These are phyloP conservation scores for Colletotrichum tofieldiae DNA, from an alignment of 2,329 filamentous ascomycete species.

Conservation along the genomic window DNA sequence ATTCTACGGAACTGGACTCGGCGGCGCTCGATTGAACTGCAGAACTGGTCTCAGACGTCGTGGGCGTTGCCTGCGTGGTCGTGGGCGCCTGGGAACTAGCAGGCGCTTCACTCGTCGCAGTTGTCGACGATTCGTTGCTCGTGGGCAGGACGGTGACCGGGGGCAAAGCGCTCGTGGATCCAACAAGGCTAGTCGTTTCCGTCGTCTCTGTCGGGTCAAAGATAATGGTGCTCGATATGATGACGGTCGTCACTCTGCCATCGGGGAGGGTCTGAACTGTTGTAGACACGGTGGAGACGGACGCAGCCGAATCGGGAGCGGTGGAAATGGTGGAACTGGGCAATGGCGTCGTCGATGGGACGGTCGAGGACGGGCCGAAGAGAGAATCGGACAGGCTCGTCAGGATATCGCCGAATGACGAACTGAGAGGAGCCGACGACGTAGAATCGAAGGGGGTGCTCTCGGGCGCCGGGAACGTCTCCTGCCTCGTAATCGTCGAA, in stretches of 20 bases:
- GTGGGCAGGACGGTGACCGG: conserved; percentile 43
- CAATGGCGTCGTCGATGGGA: conserved; percentile 9
- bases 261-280: conserved; percentile 41
- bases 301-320: conserved; percentile 20
- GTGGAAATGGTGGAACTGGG: conserved; percentile 20
- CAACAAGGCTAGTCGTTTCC: conserved; percentile 30
- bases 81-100: conserved; percentile 8
- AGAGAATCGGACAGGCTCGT: conserved; percentile 43
- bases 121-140: conserved; percentile 21
- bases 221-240: conserved; percentile 48
- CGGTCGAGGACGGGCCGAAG: conserved; percentile 34
- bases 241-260: conserved; percentile 48
- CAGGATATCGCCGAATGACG: conserved; percentile 37
- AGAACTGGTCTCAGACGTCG: conserved; percentile 37
- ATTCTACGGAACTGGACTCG: not conserved
- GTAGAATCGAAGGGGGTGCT: conserved; percentile 44
- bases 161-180: conserved; percentile 40
- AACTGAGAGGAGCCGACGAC: conserved; percentile 8
- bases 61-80: conserved; percentile 26
- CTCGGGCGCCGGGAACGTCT: conserved; percentile 47
- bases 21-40: conserved; percentile 4
- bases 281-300: conserved; percentile 35
- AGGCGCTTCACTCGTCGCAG: conserved; percentile 15
- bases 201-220: conserved; percentile 38
- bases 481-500: conserved; percentile 55